Percentiles rank a stretch among this genome's conserved stretches.
Conservation (phyloP, 768 basidiomycete species). For the Peribolospora kevripleyi region DNA sequence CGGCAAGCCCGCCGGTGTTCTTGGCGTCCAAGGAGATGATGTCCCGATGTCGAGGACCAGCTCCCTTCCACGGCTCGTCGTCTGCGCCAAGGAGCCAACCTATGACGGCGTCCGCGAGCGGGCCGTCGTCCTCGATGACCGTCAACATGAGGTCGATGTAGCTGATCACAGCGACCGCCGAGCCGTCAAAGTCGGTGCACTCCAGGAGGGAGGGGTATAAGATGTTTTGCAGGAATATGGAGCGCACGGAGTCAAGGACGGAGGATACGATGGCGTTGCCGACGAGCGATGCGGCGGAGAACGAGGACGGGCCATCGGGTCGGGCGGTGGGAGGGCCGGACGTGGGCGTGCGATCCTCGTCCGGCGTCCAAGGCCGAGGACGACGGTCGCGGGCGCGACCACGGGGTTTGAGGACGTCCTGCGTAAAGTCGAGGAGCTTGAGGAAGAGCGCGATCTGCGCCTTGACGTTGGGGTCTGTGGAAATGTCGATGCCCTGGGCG, state of each 20-base stretch:
- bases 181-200: constrained; percentile 79
- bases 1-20: background rate
- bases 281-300: constrained; percentile 28
- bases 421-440: constrained; percentile 69
- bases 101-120: constrained; percentile 44
- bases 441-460: constrained; percentile 65
- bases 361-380: background rate
- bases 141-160: constrained; percentile 75
- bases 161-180: constrained; percentile 81
- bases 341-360: background rate
- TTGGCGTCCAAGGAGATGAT: constrained; percentile 2
- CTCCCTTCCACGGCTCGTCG: constrained; percentile 22
- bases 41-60: background rate
- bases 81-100: constrained; percentile 66
- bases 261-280: constrained; percentile 61
- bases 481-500: constrained; percentile 40
- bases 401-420: constrained; percentile 51
- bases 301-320: constrained; percentile 1
- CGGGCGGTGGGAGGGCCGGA: background rate
- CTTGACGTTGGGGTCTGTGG: constrained; percentile 49
- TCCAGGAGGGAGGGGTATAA: constrained; percentile 80
- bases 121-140: constrained; percentile 37
- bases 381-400: background rate
- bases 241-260: constrained; percentile 55
- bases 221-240: constrained; percentile 75